Evolutionary conservation across 2,329 filamentous ascomycete genomes (phyloP).

Genomic region (Phoma sp.): DNA sequence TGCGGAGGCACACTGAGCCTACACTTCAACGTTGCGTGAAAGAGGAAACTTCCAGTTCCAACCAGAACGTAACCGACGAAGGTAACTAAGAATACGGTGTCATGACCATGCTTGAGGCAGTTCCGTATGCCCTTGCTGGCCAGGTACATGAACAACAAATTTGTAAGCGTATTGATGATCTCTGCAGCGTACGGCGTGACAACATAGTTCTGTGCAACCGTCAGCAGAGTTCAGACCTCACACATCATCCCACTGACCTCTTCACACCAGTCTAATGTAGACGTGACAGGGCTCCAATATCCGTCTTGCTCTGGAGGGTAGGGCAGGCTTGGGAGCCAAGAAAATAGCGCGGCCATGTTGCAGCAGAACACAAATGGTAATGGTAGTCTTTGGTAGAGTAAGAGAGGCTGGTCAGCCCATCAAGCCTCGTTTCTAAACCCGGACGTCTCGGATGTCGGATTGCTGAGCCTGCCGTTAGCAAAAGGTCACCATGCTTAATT

Average conservation of each 20-base stretch:
- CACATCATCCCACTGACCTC: slow-evolving; percentile 60
- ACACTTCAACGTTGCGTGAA: slow-evolving; percentile 71
- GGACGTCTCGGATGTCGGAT: slow-evolving; percentile 26
- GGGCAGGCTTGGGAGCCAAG: slow-evolving; percentile 54
- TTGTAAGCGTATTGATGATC: slow-evolving; percentile 81
- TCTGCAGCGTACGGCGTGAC: slow-evolving; percentile 78
- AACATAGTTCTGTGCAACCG: slow-evolving; percentile 69
- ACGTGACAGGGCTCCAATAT: slow-evolving; percentile 74
- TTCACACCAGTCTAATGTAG: slow-evolving; percentile 81
- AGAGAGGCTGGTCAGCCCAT: slow-evolving; percentile 4
- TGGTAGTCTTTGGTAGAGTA: neutral
- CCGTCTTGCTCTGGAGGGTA: slow-evolving; percentile 63
- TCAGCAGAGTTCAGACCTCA: slow-evolving; percentile 6
- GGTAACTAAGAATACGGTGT: slow-evolving; percentile 74
- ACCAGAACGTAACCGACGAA: slow-evolving; percentile 69
- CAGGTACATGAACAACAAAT: slow-evolving; percentile 80
- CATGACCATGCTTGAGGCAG: slow-evolving; percentile 76
- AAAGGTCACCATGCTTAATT: slow-evolving; percentile 18
- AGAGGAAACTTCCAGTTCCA: slow-evolving; percentile 68
- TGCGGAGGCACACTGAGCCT: slow-evolving; percentile 33
- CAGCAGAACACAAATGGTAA: neutral
- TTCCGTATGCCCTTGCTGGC: slow-evolving; percentile 77
- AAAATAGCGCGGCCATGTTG: slow-evolving; percentile 43
- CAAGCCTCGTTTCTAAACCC: slow-evolving; percentile 20
- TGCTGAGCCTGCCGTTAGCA: slow-evolving; percentile 20